A percentile compares a stretch with the other conserved stretches of the same genome.
phyloP scores from a whole-genome alignment of 345 rosid species.

The Passiflora organensis region DNA sequence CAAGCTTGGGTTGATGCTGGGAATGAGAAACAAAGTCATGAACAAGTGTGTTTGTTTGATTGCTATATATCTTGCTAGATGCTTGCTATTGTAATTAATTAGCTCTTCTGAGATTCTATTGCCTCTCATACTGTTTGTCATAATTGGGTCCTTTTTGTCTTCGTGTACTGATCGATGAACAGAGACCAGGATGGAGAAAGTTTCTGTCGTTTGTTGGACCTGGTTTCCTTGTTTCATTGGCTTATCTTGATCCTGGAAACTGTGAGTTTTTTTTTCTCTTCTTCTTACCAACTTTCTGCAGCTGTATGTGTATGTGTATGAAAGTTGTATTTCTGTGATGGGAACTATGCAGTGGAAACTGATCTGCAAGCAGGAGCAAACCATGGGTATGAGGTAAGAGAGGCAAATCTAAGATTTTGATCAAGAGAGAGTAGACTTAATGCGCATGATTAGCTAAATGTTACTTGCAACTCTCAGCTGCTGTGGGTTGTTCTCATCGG shows the following conservation, averaged over 20 bases:
- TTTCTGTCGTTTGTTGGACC: slow-evolving; percentile 52
- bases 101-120: neutral
- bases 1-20: neutral
- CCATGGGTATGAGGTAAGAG: slow-evolving; percentile 41
- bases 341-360: slow-evolving; percentile 48
- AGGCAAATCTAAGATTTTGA: neutral
- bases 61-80: neutral
- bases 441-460: neutral
- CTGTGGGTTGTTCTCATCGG: slow-evolving; percentile 62
- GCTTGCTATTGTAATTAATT: neutral
- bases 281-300: neutral
- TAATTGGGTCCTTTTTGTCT: too few species aligned
- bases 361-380: slow-evolving; percentile 70
- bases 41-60: neutral
- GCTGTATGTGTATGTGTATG: neutral
- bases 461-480: slow-evolving; percentile 30
- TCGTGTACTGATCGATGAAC: neutral
- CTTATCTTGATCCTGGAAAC: slow-evolving; percentile 67
- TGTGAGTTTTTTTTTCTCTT: slow-evolving; percentile 16
- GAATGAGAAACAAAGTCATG: neutral
- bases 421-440: too few species aligned
- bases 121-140: neutral
- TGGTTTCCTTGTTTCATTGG: slow-evolving; percentile 56
- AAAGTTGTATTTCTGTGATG: neutral
- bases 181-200: slow-evolving; percentile 58